Evolutionary conservation across 1,139 yeast genomes (phyloP), one percentile per base, ranked within the genome.

Genomic region (Sugiyamaella novakii): DNA sequence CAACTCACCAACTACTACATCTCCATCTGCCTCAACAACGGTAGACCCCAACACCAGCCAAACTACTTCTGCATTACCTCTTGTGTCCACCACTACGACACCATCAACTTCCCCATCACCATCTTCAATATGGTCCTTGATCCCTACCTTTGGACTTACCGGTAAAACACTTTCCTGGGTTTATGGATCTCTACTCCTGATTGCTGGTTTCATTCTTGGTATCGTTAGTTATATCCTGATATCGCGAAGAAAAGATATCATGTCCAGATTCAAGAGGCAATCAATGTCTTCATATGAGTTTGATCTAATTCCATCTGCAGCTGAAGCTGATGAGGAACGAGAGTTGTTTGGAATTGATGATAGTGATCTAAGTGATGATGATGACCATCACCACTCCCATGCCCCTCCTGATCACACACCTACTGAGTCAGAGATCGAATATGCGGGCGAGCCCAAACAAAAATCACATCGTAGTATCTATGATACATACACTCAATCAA

Each of bases 141-240:
- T 67, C 14, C 71, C 71, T 3, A 62, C 69, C 1, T 67, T 68
- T 53, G 71, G 71, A 2, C 55, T 68, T 46, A 59, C 67, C 5
- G 49, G 57, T 4, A 59, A 58, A 19, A 66, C 69, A 3, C 56
- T 64, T 4, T 56, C 61, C 3, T 68, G 72, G 71, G 50, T 67
- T 5, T 63, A 64, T 40, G 72, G 71, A 3, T 62, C 71, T 1
- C 37, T 58, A 2, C 53, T 63, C 11, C 51, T 67, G 18, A 67
- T 68, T 39, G 51, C 61, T 8, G 56, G 60, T 8, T 68, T 68
- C 52, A 54, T 67, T 18, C 54, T 57, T 14, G 62, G 66, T 5
- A 48, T 66, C 3, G 50, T 55, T 11, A 49, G 57, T 8, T 67
- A 65, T 52, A 53, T 65, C 27, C 59, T 56, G 25, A 43, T 64